A percentile compares a stretch with the other conserved stretches of the same genome.
Conservation (phyloP, 257 asterid species). For the Solanum arcanum region DNA sequence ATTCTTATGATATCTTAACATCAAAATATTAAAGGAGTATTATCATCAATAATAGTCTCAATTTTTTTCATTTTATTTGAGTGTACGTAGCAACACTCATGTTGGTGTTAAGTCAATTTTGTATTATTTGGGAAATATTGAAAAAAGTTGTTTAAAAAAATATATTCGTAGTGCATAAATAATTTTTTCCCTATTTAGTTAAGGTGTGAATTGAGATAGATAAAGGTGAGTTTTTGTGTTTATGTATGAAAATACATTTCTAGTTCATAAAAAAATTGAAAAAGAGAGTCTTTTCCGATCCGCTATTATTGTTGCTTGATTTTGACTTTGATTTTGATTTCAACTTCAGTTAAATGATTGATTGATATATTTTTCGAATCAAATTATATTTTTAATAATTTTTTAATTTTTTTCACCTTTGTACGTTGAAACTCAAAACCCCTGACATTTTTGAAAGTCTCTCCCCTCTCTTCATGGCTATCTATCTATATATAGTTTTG, state of each 20-base stretch:
- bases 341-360: background rate
- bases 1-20: background rate
- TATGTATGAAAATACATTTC: background rate
- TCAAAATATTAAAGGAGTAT: background rate
- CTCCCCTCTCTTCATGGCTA: background rate
- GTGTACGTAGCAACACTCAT: background rate
- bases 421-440: background rate
- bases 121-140: background rate
- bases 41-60: background rate
- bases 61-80: background rate
- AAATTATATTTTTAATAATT: background rate
- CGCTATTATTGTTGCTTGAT: background rate
- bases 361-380: background rate
- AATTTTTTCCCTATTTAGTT: rapidly evolving
- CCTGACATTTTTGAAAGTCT: too few species aligned
- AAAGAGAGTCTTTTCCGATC: background rate
- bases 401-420: background rate
- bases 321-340: too few species aligned
- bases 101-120: background rate
- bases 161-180: background rate
- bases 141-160: background rate
- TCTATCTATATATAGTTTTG: background rate
- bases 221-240: background rate
- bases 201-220: background rate
- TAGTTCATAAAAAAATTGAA: background rate